Conservation (phyloP, 2,329 filamentous ascomycete genomes). For the Fusarium lyarnte region DNA sequence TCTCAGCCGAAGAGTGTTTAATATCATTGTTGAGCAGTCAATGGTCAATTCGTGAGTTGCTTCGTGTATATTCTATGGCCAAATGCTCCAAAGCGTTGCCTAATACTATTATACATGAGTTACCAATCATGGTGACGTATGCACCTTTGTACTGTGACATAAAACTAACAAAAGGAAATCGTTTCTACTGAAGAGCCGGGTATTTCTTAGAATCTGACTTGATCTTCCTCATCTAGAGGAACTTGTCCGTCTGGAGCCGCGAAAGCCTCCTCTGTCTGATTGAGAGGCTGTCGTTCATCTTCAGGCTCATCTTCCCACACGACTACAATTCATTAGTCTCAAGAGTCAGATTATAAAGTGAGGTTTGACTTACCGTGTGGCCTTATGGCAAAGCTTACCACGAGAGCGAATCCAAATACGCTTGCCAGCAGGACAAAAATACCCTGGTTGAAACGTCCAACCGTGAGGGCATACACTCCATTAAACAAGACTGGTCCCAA, state of each 20-base stretch:
- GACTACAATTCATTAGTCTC: constrained; percentile 42
- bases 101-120: constrained; percentile 1
- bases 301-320: constrained; percentile 45
- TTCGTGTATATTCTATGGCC: constrained; percentile 15
- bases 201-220: constrained; percentile 40
- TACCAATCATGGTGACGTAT: background rate
- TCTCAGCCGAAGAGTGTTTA: background rate
- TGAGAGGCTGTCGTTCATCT: constrained; percentile 41
- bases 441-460: constrained; percentile 79
- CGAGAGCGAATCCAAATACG: constrained; percentile 73
- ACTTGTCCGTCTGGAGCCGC: constrained; percentile 18
- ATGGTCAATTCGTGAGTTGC: background rate
- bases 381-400: constrained; percentile 75
- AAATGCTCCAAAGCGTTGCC: background rate
- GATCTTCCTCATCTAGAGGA: constrained; percentile 44
- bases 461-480: constrained; percentile 83
- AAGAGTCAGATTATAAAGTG: no score
- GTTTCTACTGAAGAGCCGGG: background rate
- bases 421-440: constrained; percentile 80
- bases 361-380: constrained; percentile 74
- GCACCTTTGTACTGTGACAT: background rate
- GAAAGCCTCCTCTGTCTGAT: constrained; percentile 17
- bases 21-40: background rate
- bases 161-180: background rate
- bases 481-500: constrained; percentile 86